Evolutionary conservation across 257 asterid genomes (phyloP), one percentile per base, ranked within the genome.

Genomic region (Plantago elongata): DNA sequence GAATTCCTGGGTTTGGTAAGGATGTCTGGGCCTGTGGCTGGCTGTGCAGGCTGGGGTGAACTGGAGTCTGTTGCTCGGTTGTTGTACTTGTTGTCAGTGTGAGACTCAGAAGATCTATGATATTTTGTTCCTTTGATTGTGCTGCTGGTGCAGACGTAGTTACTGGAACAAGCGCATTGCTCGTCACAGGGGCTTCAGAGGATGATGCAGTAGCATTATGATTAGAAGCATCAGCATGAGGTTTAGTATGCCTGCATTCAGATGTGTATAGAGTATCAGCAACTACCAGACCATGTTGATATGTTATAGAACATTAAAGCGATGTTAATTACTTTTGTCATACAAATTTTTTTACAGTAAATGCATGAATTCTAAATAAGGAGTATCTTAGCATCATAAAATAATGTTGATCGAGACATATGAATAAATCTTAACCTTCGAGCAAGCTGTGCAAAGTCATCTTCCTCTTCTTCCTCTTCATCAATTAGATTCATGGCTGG

Each of bases 391-490:
- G 40, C 4, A 7, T 34, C 40, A 34, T 22, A 22, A 22, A 22
- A 2, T 22, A 2, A 22, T 22, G 27, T 22, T 22, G 27, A 22
- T 34, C 40, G 4, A 34, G 40, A 34, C 5, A 34, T 6, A 34
- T 34, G 40, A 34, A 40, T 60, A 61, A 46, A 51, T 34, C 65
- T 9, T 59, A 43, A 86, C 99, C 99, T 93, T 76, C 95, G 84
- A 69, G 97, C 97, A 51, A 93, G 82, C 77, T 56, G 89, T 11
- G 97, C 92, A 61, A 93, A 93, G 77, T 93, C 99, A 15, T 93
- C 99, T 70, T 93, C 99, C 79, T 89, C 95, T 62, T 87, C 95
- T 18, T 87, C 96, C 65, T 83, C 95, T 68, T 82, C 95, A 38
- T 78, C 85, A 48, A 58, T 55, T 60, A 61, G 70, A 54, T 56